Evolutionary conservation across 352 stramenopile species (phyloP).

Genomic region (Phytopythium kandeliae): DNA sequence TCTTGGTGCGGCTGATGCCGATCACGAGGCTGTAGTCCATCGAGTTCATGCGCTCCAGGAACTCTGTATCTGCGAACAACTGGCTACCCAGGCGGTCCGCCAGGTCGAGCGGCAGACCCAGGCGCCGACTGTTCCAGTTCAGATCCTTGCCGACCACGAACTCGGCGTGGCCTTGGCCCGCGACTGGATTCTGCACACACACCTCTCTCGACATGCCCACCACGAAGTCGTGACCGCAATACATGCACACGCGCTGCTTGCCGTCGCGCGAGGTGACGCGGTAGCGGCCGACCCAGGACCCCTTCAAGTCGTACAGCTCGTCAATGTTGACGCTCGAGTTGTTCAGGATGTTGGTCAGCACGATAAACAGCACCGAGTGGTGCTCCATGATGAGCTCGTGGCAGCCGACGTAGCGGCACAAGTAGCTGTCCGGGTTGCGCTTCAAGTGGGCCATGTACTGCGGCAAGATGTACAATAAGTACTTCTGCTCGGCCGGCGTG

Average conservation of each 20-base stretch:
- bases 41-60: slow-evolving; percentile 93
- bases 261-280: slow-evolving; percentile 49
- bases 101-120: slow-evolving; percentile 66
- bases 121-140: slow-evolving; percentile 77
- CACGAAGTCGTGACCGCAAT: slow-evolving; percentile 82
- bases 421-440: slow-evolving; percentile 81
- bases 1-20: slow-evolving; percentile 72
- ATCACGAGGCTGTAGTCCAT: slow-evolving; percentile 98
- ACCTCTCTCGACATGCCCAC: slow-evolving; percentile 81
- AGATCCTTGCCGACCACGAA: slow-evolving; percentile 84
- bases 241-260: slow-evolving; percentile 81
- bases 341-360: slow-evolving; percentile 87
- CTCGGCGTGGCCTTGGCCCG: slow-evolving; percentile 62
- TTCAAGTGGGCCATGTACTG: slow-evolving; percentile 83
- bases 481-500: slow-evolving; percentile 74
- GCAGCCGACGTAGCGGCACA: slow-evolving; percentile 86
- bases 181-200: slow-evolving; percentile 59
- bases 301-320: slow-evolving; percentile 88
- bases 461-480: slow-evolving; percentile 82
- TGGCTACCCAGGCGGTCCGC: slow-evolving; percentile 76
- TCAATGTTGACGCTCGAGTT: slow-evolving; percentile 82
- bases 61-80: slow-evolving; percentile 89
- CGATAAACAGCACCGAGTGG: slow-evolving; percentile 83
- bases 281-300: slow-evolving; percentile 87
- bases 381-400: slow-evolving; percentile 85